These are phyloP conservation scores for Paramecium tetraurelia DNA, from an alignment of 73 alveolate genomes.

Conservation along the genomic window DNA sequence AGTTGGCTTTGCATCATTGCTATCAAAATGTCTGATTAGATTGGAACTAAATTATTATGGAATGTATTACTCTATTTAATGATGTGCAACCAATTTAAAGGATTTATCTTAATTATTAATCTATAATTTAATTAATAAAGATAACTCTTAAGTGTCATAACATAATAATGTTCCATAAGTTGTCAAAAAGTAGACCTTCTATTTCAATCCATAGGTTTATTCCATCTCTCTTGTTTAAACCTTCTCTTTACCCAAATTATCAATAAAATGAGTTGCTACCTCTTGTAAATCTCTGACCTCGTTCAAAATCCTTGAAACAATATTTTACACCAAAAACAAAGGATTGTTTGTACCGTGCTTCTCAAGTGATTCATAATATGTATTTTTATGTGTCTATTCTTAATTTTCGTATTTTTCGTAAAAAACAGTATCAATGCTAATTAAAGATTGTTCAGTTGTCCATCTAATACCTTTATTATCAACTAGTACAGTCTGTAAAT, in stretches of 20 bases:
- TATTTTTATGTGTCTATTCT: slow-evolving; percentile 26
- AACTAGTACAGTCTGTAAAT: neutral
- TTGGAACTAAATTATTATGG: neutral
- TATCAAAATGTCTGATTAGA: neutral
- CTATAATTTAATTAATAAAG: neutral
- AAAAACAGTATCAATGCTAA: neutral
- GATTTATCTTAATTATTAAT: neutral
- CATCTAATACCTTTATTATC: neutral
- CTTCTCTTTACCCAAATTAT: neutral
- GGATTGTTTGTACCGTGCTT: neutral
- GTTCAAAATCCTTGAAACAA: neutral
- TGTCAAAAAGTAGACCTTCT: slow-evolving; percentile 15
- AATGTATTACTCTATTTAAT: neutral
- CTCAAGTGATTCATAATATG: slow-evolving; percentile 32
- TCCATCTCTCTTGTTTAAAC: neutral
- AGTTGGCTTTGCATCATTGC: neutral
- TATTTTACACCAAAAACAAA: neutral
- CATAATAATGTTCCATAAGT: neutral
- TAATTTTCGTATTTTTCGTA: neutral
- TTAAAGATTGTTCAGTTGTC: slow-evolving; percentile 27
- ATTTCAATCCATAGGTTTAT: slow-evolving; percentile 29
- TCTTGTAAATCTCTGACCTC: slow-evolving; percentile 3
- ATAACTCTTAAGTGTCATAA: slow-evolving; percentile 2
- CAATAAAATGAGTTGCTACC: neutral
- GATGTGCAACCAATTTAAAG: slow-evolving; percentile 1